Evolutionary conservation across 169 alveolate species (phyloP).

Genomic region (Plasmodium gallinaceum): DNA sequence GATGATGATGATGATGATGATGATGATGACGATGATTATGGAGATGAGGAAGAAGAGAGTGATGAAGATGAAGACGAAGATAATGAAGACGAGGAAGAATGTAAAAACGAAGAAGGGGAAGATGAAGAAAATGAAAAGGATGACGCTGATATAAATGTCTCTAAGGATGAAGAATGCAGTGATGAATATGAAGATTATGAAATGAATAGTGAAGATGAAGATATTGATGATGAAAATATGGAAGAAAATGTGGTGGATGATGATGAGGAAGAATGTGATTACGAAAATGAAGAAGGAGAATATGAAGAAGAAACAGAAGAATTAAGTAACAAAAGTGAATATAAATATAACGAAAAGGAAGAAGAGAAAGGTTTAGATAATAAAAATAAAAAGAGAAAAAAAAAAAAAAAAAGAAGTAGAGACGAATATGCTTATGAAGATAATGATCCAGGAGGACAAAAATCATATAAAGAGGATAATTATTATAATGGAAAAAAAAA

Average conservation of each 20-base stretch:
- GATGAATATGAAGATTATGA: not conserved
- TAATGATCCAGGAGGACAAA: not conserved
- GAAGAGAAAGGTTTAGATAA: not conserved
- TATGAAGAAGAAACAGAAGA: slow-evolving; percentile 5
- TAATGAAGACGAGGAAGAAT: not conserved
- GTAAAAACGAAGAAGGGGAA: not conserved
- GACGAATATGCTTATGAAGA: not conserved
- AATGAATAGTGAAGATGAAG: slow-evolving; percentile 2
- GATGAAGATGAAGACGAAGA: slow-evolving; percentile 18
- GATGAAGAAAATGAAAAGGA: not conserved
- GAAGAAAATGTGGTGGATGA: slow-evolving; percentile 10
- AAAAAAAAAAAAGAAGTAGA: not conserved
- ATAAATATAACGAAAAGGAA: not conserved
- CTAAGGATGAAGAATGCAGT: not conserved
- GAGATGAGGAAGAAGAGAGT: not conserved
- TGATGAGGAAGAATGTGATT: slow-evolving; percentile 8
- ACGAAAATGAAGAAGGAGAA: slow-evolving; percentile 3
- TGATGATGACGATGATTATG: slow-evolving; percentile 12
- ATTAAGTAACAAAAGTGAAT: not conserved
- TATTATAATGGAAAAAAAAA: slow-evolving; percentile 39
- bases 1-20: slow-evolving; percentile 8
- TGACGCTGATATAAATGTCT: not conserved
- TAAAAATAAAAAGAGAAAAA: slow-evolving; percentile 4
- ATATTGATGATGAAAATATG: not conserved
- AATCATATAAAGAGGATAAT: slow-evolving; percentile 13